A percentile compares a stretch with the other conserved stretches of the same genome.
phyloP scores from a whole-genome alignment of 2,329 filamentous ascomycete genomes.

The Ophiosphaerella herpotricha region DNA sequence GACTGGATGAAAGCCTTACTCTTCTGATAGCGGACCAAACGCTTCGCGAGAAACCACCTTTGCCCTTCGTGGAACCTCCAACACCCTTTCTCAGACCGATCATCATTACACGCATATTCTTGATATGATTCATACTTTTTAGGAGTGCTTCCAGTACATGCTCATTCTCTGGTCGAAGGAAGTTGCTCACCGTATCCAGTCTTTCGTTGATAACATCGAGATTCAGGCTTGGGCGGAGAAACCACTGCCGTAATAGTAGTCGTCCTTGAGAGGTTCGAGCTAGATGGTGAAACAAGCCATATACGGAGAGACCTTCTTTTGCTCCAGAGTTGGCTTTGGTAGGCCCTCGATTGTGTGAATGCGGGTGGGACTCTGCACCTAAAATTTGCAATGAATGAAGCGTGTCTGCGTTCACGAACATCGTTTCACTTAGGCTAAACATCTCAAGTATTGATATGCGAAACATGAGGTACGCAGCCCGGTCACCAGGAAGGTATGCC shows the following conservation, averaged over 20 bases:
- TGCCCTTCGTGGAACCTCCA: slow-evolving; percentile 57
- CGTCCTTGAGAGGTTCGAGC: slow-evolving; percentile 81
- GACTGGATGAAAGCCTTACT: slow-evolving; percentile 37
- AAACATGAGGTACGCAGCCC: slow-evolving; percentile 60
- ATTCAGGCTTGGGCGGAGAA: slow-evolving; percentile 77
- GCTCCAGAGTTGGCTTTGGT: slow-evolving; percentile 63
- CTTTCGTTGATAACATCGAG: slow-evolving; percentile 70
- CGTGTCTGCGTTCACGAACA: slow-evolving; percentile 82
- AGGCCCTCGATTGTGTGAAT: slow-evolving; percentile 75
- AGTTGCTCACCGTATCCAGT: slow-evolving; percentile 68
- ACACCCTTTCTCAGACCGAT: slow-evolving; percentile 77
- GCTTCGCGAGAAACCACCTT: slow-evolving; percentile 64
- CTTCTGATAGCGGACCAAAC: slow-evolving; percentile 74
- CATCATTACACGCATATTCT: slow-evolving; percentile 73
- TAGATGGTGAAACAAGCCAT: slow-evolving; percentile 77
- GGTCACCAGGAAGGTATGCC: slow-evolving; percentile 65
- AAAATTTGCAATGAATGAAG: slow-evolving; percentile 83
- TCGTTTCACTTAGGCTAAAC: slow-evolving; percentile 69
- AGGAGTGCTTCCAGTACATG: slow-evolving; percentile 60
- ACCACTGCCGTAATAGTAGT: slow-evolving; percentile 72
- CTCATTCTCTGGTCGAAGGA: slow-evolving; percentile 71
- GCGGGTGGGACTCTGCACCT: slow-evolving; percentile 80
- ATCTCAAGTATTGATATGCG: slow-evolving; percentile 69
- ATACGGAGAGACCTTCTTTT: slow-evolving; percentile 84
- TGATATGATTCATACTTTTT: slow-evolving; percentile 69